Percentiles rank a stretch among this genome's conserved stretches.
Evolutionary conservation across 176 grass and related monocot species (phyloP).

Genomic region (Triticum dicoccoides): DNA sequence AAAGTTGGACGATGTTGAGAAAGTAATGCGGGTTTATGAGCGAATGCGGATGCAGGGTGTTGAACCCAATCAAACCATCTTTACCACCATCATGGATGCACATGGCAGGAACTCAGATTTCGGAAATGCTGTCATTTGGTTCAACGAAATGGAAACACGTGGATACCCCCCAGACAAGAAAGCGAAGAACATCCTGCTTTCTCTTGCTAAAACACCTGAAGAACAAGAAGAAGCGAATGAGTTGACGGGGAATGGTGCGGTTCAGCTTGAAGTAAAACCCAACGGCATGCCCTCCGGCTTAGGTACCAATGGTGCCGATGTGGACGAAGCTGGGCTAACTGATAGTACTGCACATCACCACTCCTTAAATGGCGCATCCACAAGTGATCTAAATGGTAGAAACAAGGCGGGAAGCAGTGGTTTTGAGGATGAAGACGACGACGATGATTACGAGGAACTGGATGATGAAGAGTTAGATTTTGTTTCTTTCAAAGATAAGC

Average conservation of each 20-base stretch:
- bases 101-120: slow-evolving; percentile 87
- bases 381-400: slow-evolving; percentile 38
- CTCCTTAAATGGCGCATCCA: slow-evolving; percentile 4
- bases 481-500: slow-evolving; percentile 70
- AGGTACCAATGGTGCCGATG: slow-evolving; percentile 30
- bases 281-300: not conserved
- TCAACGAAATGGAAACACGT: slow-evolving; percentile 71
- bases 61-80: slow-evolving; percentile 85
- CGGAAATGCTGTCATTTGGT: slow-evolving; percentile 79
- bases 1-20: slow-evolving; percentile 75
- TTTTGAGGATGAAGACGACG: slow-evolving; percentile 43
- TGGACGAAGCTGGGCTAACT: slow-evolving; percentile 12
- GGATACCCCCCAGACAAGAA: slow-evolving; percentile 76
- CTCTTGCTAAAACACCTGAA: slow-evolving; percentile 61
- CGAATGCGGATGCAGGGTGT: slow-evolving; percentile 84
- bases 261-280: slow-evolving; percentile 42
- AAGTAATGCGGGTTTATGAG: slow-evolving; percentile 83
- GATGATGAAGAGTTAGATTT: slow-evolving; percentile 57
- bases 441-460: slow-evolving; percentile 47
- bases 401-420: slow-evolving; percentile 8
- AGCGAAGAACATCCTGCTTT: slow-evolving; percentile 82
- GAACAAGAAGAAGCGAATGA: slow-evolving; percentile 78
- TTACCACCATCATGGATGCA: slow-evolving; percentile 79
- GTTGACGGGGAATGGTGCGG: slow-evolving; percentile 46
- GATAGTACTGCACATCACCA: not conserved